Evolutionary conservation across 495 filamentous ascomycete species (phyloP), one percentile per base, ranked within the genome.

Genomic region (Daldinia concentrica): DNA sequence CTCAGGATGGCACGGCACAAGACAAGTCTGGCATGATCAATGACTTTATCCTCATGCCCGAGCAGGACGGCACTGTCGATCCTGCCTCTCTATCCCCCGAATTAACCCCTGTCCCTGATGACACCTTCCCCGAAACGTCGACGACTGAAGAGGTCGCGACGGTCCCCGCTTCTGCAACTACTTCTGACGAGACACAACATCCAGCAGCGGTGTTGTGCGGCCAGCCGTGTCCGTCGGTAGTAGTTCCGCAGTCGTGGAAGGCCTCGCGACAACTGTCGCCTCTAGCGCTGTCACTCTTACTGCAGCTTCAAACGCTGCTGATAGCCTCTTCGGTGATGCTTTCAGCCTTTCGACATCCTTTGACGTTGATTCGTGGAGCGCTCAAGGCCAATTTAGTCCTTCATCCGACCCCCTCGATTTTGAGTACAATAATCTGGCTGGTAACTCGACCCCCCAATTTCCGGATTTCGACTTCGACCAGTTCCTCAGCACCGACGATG

Each of bases 171-270:
- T 58, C 78, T 74, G 78, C 79, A 71, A 86, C 86, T 81, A 86
- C 87, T 85, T 90, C 91, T 88, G 92, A 95, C 86, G 82, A 87
- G 95, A 94, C 94, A 98, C 95, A 97, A 97, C 95, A 97, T 97
- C 93, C 95, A 97, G 95, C 95, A 86, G 95, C 87, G 93, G 90
- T 97, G 94, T 97, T 98, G 95, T 98, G 93, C 86, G 95, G 95
- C 95, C 95, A 97, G 95, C 95, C 91, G 95, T 99, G 95, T 98
- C 95, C 89, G 90, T 94, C 90, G 87, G 85, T 81, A 83, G 86
- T 82, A 80, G 82, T 78, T 75, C 80, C 82, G 77, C 80, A 77
- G 78, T 84, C 83, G 86, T 90, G 87, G 88, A 80, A 84, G 84
- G 79, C 80, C 80, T 85, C 79, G 75, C 86, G 82, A 78, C 82